Percentiles rank a stretch among this genome's conserved stretches.
phyloP scores from a whole-genome alignment of 1,139 yeast genomes.

The Candida sanyaensis region DNA sequence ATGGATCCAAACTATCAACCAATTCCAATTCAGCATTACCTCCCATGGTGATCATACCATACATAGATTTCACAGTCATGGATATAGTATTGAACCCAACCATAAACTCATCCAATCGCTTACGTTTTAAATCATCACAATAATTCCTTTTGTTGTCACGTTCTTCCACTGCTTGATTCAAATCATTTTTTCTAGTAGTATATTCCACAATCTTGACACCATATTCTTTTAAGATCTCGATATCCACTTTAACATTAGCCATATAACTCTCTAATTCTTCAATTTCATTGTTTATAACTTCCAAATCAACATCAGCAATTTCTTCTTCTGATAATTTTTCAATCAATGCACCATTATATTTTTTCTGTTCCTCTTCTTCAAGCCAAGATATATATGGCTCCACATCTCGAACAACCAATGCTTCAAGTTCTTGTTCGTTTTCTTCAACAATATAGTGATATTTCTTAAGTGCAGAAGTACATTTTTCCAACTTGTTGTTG shows the following conservation, averaged over 20 bases:
- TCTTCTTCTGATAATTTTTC: slow-evolving; percentile 55
- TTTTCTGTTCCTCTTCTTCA: slow-evolving; percentile 34
- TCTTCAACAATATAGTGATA: slow-evolving; percentile 39
- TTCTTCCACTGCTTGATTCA: slow-evolving; percentile 64
- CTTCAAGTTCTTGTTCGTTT: slow-evolving; percentile 38
- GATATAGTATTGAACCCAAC: slow-evolving; percentile 88
- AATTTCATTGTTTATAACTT: slow-evolving; percentile 53
- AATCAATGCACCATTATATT: slow-evolving; percentile 37
- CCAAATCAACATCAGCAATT: slow-evolving; percentile 51
- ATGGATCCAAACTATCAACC: slow-evolving; percentile 96
- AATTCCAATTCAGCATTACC: slow-evolving; percentile 97
- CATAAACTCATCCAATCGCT: slow-evolving; percentile 87
- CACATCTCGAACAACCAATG: slow-evolving; percentile 54
- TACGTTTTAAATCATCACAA: slow-evolving; percentile 71
- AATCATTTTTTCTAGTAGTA: slow-evolving; percentile 59
- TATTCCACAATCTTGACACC: slow-evolving; percentile 67
- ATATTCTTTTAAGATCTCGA: slow-evolving; percentile 77
- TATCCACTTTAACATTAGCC: slow-evolving; percentile 63
- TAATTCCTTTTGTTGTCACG: slow-evolving; percentile 67
- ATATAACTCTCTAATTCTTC: slow-evolving; percentile 57
- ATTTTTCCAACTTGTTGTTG: slow-evolving; percentile 63
- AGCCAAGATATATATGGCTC: slow-evolving; percentile 53
- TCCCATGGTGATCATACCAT: slow-evolving; percentile 98
- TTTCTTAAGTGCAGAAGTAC: slow-evolving; percentile 43
- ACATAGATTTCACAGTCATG: slow-evolving; percentile 90